Evolutionary conservation across 139 green algal genomes (phyloP).

Genomic region (Zygnema circumcarinatum): DNA sequence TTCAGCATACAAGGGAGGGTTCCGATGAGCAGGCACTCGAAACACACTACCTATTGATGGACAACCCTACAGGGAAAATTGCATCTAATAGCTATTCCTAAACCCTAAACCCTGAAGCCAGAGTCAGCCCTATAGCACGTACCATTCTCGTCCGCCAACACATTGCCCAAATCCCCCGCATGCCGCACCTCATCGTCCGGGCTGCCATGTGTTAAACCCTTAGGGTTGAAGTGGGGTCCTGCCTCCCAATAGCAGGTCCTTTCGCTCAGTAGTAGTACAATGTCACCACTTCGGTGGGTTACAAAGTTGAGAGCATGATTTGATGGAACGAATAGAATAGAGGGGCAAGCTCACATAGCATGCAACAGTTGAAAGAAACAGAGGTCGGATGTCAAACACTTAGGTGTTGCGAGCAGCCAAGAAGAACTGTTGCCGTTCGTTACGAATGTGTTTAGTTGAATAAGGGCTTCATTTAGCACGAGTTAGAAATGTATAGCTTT

Average conservation of each 20-base stretch:
- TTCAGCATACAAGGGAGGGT: neutral
- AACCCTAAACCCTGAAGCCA: neutral
- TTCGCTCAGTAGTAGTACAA: no score
- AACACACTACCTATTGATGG: neutral
- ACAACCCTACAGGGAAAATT: neutral
- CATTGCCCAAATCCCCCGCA: constrained; percentile 65
- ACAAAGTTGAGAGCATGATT: no score
- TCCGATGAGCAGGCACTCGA: neutral
- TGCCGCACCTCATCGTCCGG: constrained; percentile 61
- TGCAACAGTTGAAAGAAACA: no score
- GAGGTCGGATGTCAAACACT: no score
- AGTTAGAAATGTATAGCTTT: no score
- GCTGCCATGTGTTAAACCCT: constrained; percentile 57
- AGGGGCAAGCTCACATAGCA: no score
- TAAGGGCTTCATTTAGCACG: no score
- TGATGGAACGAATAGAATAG: no score
- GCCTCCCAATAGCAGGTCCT: constrained; percentile 83
- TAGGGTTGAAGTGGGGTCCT: constrained; percentile 67
- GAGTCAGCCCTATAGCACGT: no score
- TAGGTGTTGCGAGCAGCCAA: no score
- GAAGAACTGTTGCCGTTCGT: no score
- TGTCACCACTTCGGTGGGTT: neutral
- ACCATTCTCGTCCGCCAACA: constrained; percentile 48
- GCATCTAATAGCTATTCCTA: neutral
- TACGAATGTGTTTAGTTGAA: no score